Percentiles rank a stretch among this genome's conserved stretches.
phyloP scores from a whole-genome alignment of 495 filamentous ascomycete species.

The Trichoderma gamsii region DNA sequence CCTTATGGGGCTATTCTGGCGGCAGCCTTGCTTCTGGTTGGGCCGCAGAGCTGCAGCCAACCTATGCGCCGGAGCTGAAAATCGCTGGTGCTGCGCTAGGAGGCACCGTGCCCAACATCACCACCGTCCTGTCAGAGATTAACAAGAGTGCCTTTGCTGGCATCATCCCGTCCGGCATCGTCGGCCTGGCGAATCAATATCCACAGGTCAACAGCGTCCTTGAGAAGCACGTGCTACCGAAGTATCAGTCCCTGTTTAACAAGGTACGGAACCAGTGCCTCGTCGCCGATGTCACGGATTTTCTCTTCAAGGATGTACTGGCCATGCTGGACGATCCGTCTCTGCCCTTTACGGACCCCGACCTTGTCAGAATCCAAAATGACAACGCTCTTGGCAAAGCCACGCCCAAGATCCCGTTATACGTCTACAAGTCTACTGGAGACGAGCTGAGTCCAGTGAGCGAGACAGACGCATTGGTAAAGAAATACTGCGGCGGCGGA shows the following conservation, averaged over 20 bases:
- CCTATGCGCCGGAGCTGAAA: slow-evolving; percentile 45
- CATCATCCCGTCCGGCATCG: not conserved
- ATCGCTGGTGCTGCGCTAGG: slow-evolving; percentile 44
- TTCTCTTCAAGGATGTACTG: not conserved
- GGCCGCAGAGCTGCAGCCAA: slow-evolving; percentile 42
- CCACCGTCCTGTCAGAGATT: slow-evolving; percentile 13
- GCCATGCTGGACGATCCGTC: not conserved
- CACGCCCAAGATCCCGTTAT: not conserved
- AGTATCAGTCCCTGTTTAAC: not conserved
- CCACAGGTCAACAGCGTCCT: not conserved
- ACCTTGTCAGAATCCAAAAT: not conserved
- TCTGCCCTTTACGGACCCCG: not conserved
- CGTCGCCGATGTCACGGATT: not conserved
- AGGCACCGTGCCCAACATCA: slow-evolving; percentile 29
- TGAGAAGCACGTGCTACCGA: not conserved
- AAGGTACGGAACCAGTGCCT: not conserved
- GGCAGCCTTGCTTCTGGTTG: slow-evolving; percentile 44
- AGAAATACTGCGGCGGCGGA: not conserved
- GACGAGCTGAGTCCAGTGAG: not conserved
- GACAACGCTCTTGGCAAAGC: not conserved
- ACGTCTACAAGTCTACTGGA: not conserved
- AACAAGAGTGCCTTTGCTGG: not conserved
- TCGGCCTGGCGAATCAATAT: slow-evolving; percentile 13
- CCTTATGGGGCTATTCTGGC: slow-evolving; percentile 47
- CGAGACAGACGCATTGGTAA: not conserved